Conservation (phyloP, 495 filamentous ascomycete species). For the Talaromyces proteolyticus region DNA sequence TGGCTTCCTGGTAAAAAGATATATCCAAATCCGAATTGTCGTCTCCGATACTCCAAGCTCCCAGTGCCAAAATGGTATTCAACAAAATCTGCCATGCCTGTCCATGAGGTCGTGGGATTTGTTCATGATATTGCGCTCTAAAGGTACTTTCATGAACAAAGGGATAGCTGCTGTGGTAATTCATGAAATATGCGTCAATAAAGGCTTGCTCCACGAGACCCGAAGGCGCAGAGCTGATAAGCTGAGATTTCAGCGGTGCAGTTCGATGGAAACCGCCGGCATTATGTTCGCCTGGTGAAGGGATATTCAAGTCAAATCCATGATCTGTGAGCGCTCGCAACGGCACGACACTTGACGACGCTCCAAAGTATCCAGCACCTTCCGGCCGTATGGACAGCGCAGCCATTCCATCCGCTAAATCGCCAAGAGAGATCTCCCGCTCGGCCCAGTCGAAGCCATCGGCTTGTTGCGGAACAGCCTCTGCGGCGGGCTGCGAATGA, state of each 20-base stretch:
- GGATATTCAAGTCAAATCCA: conserved; percentile 40
- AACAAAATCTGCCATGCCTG: conserved; percentile 48
- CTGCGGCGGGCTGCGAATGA: conserved; percentile 21
- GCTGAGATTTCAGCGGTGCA: conserved; percentile 5
- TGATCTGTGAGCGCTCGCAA: conserved; percentile 38
- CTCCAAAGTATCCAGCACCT: conserved; percentile 45
- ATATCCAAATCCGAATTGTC: conserved; percentile 43
- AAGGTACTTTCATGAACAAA: conserved; percentile 51
- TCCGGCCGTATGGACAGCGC: conserved; percentile 44
- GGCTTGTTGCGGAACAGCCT: conserved; percentile 41
- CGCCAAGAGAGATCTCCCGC: conserved; percentile 35
- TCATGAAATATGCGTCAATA: conserved; percentile 46
- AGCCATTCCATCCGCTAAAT: conserved; percentile 47
- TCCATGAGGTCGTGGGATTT: conserved; percentile 40
- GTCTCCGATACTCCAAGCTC: conserved; percentile 46
- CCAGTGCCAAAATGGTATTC: conserved; percentile 45
- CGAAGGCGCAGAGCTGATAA: conserved; percentile 33
- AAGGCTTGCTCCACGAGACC: conserved; percentile 30
- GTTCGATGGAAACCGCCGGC: conserved; percentile 21
- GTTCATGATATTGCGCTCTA: conserved; percentile 47
- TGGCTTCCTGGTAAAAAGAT: conserved; percentile 41
- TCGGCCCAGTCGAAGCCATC: conserved; percentile 51
- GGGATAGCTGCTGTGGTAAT: conserved; percentile 49
- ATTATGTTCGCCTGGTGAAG: conserved; percentile 13
- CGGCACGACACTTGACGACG: conserved; percentile 41